Evolutionary conservation across 306 rosid genomes (phyloP), one percentile per base, ranked within the genome.

Genomic region (Alnus glutinosa): DNA sequence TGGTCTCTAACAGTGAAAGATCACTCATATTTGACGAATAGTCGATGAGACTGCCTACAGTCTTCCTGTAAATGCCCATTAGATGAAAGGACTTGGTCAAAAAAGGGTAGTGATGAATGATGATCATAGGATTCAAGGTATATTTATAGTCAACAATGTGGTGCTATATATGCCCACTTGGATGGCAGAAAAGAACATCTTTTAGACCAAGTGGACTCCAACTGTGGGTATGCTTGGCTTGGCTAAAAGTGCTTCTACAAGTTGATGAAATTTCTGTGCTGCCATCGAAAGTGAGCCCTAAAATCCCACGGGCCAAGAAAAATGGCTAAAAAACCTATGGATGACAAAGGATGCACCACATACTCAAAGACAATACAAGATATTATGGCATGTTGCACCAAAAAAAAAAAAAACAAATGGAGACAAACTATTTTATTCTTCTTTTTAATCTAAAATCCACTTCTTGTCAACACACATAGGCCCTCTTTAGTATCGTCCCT

Each of bases 261-360:
- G 44, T 39, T 39, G 4, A 39, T 39, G 5, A 39, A 39, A 39
- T 48, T n/a, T 42, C 51, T 32, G 70, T n/a, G 44, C 44, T 3
- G 44, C 18, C 9, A n/a, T 9, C 28, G 81, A 85, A 74, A 78
- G 55, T 58, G 87, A 84, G 59, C 7, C 51, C 70, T 34, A 10
- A 70, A 55, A 39, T 47, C 37, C 34, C 47, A 16, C 28, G 28
- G 71, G 71, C 80, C 91, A 77, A 79, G 82, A 70, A 80, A 83
- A 74, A 69, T 72, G 88, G 92, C 69, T 79, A 68, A 78, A 75
- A 74, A 83, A 55, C 48, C 30, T 57, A 54, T 13, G 87, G 84
- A 69, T 48, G 66, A 55, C 67, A 79, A 15, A 12, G 77, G 79
- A 71, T 79, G 59, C 67, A 37, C 77, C 77, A 55, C 12, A 55